A percentile compares a stretch with the other conserved stretches of the same genome.
phyloP scores from a whole-genome alignment of 345 rosid species.

The Salix purpurea region DNA sequence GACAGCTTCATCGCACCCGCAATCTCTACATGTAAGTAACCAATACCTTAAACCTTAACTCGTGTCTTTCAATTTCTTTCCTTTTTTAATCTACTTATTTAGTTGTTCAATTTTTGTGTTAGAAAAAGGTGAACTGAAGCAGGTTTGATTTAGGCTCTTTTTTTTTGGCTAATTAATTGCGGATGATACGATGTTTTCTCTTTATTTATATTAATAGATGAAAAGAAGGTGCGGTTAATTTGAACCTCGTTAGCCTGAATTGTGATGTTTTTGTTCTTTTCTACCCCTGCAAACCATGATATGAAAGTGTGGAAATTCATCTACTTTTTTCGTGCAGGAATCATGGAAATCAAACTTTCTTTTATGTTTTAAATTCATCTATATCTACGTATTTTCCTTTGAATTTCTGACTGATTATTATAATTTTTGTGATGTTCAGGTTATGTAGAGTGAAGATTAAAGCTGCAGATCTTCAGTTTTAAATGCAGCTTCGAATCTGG shows the following conservation, averaged over 20 bases:
- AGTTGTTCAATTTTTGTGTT: background rate
- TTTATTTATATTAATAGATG: background rate
- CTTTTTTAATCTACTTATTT: no score
- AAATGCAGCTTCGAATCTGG: slow-evolving; percentile 15
- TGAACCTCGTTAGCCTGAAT: background rate
- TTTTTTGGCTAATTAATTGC: background rate
- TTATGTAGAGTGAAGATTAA: background rate
- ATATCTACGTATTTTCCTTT: background rate
- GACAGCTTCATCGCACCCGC: background rate
- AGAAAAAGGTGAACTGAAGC: background rate
- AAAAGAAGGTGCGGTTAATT: background rate
- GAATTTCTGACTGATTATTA: background rate
- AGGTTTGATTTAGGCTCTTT: background rate
- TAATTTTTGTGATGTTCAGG: background rate
- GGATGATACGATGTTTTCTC: background rate
- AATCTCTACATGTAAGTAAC: background rate
- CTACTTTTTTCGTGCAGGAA: background rate
- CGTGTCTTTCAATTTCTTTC: background rate
- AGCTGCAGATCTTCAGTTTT: slow-evolving; percentile 3
- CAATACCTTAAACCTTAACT: background rate
- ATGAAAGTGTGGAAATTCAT: background rate
- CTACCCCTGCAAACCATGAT: background rate
- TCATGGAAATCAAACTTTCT: background rate
- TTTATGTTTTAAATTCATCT: background rate
- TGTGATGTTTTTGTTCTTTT: background rate